Percentiles rank a stretch among this genome's conserved stretches.
These are phyloP conservation scores for Diaporthe longicolla DNA, from an alignment of 2,329 filamentous ascomycete genomes.

Conservation along the genomic window DNA sequence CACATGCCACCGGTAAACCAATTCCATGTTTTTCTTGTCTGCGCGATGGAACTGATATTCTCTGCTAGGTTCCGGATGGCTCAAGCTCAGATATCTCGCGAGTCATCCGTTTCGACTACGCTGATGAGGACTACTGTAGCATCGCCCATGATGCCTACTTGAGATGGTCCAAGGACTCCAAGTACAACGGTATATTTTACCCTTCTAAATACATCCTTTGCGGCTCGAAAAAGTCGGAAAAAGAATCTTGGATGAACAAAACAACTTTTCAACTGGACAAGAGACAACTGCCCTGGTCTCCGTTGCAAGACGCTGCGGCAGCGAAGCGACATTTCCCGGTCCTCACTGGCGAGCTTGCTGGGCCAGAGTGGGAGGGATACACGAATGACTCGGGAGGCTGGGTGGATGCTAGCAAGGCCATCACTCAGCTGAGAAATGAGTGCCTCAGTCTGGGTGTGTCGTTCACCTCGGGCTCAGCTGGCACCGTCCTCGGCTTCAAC, in stretches of 20 bases:
- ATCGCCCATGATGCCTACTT: constrained; percentile 8
- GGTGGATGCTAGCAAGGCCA: constrained; percentile 12
- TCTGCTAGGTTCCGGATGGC: background rate
- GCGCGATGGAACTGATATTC: background rate
- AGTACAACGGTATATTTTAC: constrained; percentile 1
- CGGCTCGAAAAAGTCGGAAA: background rate
- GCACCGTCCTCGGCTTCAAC: constrained; percentile 14
- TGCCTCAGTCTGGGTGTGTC: background rate
- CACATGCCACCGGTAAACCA: constrained; percentile 5
- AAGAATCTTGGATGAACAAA: background rate
- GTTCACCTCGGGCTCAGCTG: constrained; percentile 2
- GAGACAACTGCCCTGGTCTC: background rate
- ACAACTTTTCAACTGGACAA: constrained; percentile 5
- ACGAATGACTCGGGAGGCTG: background rate
- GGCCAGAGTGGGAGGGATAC: background rate
- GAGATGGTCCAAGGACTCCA: background rate
- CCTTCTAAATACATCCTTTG: background rate
- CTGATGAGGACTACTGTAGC: constrained; percentile 6
- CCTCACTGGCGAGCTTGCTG: constrained; percentile 7
- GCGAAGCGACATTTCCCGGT: constrained; percentile 5
- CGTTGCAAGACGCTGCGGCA: background rate
- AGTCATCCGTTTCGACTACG: constrained; percentile 12
- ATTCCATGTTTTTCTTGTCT: background rate
- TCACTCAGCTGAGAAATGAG: constrained; percentile 2
- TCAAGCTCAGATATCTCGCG: constrained; percentile 14